phyloP scores from a whole-genome alignment of 164 flowering plant species.

The Warburgia ugandensis region DNA sequence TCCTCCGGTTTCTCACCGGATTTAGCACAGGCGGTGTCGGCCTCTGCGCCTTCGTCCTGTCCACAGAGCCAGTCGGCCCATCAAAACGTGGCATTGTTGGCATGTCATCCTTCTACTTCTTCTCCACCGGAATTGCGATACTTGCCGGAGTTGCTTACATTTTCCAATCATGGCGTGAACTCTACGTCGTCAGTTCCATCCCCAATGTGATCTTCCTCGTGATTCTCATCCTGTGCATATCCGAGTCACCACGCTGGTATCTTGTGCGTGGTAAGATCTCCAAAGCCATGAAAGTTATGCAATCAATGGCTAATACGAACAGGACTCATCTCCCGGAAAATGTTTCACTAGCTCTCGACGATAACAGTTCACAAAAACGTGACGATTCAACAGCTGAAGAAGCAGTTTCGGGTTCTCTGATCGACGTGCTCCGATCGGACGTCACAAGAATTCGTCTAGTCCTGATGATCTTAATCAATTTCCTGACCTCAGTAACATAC shows the following conservation, averaged over 20 bases:
- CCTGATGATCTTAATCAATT: constrained; percentile 52
- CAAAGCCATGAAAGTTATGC: constrained; percentile 62
- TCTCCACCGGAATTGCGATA: constrained; percentile 68
- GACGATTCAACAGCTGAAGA: neutral
- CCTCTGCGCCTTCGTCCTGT: constrained; percentile 74
- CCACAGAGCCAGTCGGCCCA: constrained; percentile 85
- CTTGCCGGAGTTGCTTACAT: constrained; percentile 70
- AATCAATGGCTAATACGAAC: constrained; percentile 47
- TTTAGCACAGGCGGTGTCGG: constrained; percentile 91
- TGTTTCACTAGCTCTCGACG: constrained; percentile 50
- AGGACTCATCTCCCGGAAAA: constrained; percentile 42
- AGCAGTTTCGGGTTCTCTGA: constrained; percentile 19
- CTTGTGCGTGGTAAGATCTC: constrained; percentile 52
- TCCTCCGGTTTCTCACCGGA: constrained; percentile 80
- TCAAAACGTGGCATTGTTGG: constrained; percentile 73
- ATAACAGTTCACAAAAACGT: constrained; percentile 11
- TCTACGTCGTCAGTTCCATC: constrained; percentile 75
- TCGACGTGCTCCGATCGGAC: constrained; percentile 51
- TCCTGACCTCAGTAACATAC: constrained; percentile 64
- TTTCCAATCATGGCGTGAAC: constrained; percentile 67
- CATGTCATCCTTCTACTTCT: constrained; percentile 95
- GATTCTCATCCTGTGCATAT: constrained; percentile 51
- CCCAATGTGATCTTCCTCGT: constrained; percentile 60
- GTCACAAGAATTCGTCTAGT: constrained; percentile 53
- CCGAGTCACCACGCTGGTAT: constrained; percentile 91